Base-by-base conservation (phyloP, 208 protist genomes). In the Leishmania gerbilli region DNA sequence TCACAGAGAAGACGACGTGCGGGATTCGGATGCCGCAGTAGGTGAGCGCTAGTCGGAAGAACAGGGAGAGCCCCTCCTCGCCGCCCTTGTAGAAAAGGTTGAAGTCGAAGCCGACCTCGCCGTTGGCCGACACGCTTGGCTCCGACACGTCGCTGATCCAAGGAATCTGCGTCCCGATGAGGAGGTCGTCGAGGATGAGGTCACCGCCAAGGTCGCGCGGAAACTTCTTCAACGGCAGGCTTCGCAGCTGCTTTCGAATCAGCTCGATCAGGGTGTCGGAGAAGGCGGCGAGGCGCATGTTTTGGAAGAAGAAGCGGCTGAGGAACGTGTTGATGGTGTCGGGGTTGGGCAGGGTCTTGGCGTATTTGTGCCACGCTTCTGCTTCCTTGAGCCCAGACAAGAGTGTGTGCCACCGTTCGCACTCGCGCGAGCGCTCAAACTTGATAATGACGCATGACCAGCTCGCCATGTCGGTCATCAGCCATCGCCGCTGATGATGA, bases 31-130 rank as follows among this genome's bases (percentile, higher is more conserved):
- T 84, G 49, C 90, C 92, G n/a, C 86, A 83, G 79, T 94, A 97
- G 42, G 88, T 88, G 5, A 97, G 86, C 5, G 91, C 90, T 1
- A 94, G 75, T 13, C 88, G 86, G 71, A 97, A 93, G 77, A 88
- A 90, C 7, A 97, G 87, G 45, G 81, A 83, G 60, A 95, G 87
- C 60, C 89, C 91, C 53, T 82, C 85, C 53, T 89, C 90, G 9
- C 85, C 93, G 24, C 92, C 95, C 27, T 91, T 88, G 85, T 97
- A 97, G 42, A 90, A 62, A 11, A 97, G 47, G 65, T 96, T 93
- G 74, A 97, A 92, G 78, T 96, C 92, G 77, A 97, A 96, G 24
- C 88, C 86, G 31, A 97, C 84, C 83, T 97, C 92, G 6, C 95
- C 95, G 71, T 91, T 91, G 13, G 88, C 87, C 9, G 88, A 86